Evolutionary conservation across 1,139 yeast genomes (phyloP), one percentile per base, ranked within the genome.

Genomic region (Saccharomyces hybrid): DNA sequence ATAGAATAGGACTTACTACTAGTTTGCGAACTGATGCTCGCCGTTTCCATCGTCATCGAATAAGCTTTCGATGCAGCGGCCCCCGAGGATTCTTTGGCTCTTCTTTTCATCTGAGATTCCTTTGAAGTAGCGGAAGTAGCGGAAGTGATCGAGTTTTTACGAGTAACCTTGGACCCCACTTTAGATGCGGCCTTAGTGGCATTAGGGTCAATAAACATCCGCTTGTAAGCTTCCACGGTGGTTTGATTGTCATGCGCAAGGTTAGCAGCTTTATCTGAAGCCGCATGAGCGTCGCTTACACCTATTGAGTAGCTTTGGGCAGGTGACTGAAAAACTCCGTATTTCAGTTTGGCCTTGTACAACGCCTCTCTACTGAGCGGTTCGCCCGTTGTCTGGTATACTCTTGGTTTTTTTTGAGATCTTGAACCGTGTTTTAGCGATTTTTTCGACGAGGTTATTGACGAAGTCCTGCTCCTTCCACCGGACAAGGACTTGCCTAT

Each of bases 221-320:
- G 74, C 67, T 81, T 83, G 69, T 85, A 86, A 13, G 89, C 83
- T 58, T 78, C 80, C 51, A 85, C 81, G 1, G 83, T 76, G 54
- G 83, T 75, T 68, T 83, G 87, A 11, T 86, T 73, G 6, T 83
- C 78, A 4, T 87, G 81, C 2, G 95, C 95, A 59, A 84, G 74
- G 54, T 84, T 74, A 0, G 93, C 93, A 49, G 95, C 95, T 3
- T 87, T 81, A 67, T 84, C 90, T 11, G 88, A 80, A 32, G 90
- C 90, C 52, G 55, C 55, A 13, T 66, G 62, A 5, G 68, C 59
- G 48, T 69, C 67, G 5, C 70, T 79, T 54, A 88, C 93, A n/a
- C 97, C 97, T 3, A 87, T 31, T 31, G 48, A 19, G 58, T 78
- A 14, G 79, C 72, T 4, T 83, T 81, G 26, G 14, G 48, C 48